Base-by-base conservation (phyloP, 2,329 filamentous ascomycete genomes). In the Cordyceps pruinosa region DNA sequence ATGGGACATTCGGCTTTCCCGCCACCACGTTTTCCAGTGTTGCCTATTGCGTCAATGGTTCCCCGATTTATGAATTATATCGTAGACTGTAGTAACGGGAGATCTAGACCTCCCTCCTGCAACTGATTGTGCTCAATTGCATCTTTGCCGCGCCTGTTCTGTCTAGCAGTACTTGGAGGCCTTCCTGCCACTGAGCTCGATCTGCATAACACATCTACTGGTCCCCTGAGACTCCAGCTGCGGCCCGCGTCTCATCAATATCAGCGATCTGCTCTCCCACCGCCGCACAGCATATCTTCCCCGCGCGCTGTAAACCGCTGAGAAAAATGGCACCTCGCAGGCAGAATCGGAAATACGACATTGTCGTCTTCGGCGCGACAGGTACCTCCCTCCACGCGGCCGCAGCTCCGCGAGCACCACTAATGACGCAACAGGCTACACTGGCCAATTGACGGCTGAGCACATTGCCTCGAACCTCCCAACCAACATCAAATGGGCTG, bases 401-500 rank as follows among this genome's bases (percentile, higher is more conserved):
- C 41, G 15, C 25, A 21, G 32, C 17, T 21, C 15, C 23, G 21
- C 28, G 34, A 13, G 21, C 15, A 28, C 45, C 41, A 56, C 51
- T 57, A 28, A 37, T n/a, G 49, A 23, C 34, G 53, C 52, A n/a
- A 5, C 80, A 68, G 92, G 92, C 28, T 96, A 95, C 72, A 97
- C 92, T 0, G 92, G 92, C 39, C 86, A 83, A 62, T 78, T 88
- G 63, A 85, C 85, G 2, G 86, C 86, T 28, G 86, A 95, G 69
- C 84, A 94, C 70, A 87, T 96, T 65, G 79, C 84, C 53, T 79
- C 78, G 15, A 74, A 82, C 62, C 76, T 90, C 1, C 88, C 91
- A 0, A 89, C 87, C 19, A 82, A 90, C 68, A 71, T 96, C 60
- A 90, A 84, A 75, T 97, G 92, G 92, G 92, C 90, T 15, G 77